These are phyloP conservation scores for Trifolium fragiferum DNA, from an alignment of 306 rosid species.

Conservation along the genomic window DNA sequence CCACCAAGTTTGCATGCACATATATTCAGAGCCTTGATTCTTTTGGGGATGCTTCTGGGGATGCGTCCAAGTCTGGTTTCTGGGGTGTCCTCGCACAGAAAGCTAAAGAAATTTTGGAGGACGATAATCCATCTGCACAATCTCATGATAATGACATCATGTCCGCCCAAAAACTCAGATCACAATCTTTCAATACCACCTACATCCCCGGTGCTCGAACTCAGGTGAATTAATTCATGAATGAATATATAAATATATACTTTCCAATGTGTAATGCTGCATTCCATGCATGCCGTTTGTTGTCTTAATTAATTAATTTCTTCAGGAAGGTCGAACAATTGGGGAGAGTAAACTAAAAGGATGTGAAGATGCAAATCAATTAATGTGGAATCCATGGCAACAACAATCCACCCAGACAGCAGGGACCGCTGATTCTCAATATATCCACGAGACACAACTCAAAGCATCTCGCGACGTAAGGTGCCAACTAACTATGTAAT, in stretches of 20 bases:
- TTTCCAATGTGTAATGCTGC: background rate
- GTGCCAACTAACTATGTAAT: conserved; percentile 71
- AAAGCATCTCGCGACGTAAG: conserved; percentile 99
- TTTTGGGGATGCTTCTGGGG: conserved; percentile 48
- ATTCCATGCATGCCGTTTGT: background rate
- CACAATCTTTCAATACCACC: conserved; percentile 41
- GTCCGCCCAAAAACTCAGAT: conserved; percentile 30
- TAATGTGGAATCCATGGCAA: conserved; percentile 46
- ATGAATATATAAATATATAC: no score
- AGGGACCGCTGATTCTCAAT: conserved; percentile 18
- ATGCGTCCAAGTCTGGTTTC: conserved; percentile 67
- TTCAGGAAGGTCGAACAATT: conserved; percentile 59
- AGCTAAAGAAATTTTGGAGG: conserved; percentile 87
- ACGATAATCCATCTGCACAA: conserved; percentile 47
- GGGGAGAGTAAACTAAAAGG: conserved; percentile 66
- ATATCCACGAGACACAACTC: conserved; percentile 74
- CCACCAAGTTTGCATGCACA: no score
- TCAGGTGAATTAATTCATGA: conserved; percentile 45
- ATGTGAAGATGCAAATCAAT: conserved; percentile 49
- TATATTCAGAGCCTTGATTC: conserved; percentile 60
- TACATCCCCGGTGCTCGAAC: conserved; percentile 38
- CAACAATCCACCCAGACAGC: conserved; percentile 46
- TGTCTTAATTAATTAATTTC: conserved; percentile 1
- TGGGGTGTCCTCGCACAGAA: conserved; percentile 91
- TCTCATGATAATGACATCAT: background rate